Conservation (phyloP, 768 basidiomycete genomes). For the Russula compacta region DNA sequence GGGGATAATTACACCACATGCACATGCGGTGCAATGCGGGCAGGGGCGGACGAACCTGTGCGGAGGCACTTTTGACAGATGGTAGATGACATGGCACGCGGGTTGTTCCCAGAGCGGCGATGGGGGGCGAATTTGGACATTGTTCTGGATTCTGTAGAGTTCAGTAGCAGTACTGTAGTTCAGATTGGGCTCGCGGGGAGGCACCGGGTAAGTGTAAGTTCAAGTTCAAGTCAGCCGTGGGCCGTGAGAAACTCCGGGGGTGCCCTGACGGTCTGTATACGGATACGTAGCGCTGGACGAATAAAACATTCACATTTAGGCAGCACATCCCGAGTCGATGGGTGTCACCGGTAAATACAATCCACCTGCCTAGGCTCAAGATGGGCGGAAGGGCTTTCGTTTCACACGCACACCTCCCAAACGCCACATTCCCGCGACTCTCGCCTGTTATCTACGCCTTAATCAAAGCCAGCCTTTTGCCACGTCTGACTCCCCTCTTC, state of each 20-base stretch:
- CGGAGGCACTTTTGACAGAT: conserved; percentile 78
- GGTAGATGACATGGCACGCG: conserved; percentile 56
- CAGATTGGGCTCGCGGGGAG: too few relatives aligned
- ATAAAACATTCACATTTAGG: too few relatives aligned
- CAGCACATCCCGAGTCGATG: neutral
- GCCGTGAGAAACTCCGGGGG: too few relatives aligned
- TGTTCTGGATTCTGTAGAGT: neutral
- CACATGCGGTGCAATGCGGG: too few relatives aligned
- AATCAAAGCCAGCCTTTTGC: conserved; percentile 38
- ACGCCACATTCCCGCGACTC: conserved; percentile 50
- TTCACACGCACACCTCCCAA: conserved; percentile 30
- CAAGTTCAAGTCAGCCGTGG: too few relatives aligned
- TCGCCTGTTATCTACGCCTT: conserved; percentile 43
- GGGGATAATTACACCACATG: too few relatives aligned
- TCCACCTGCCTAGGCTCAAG: neutral
- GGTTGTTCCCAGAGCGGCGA: conserved; percentile 47
- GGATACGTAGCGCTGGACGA: too few relatives aligned
- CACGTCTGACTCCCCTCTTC: conserved; percentile 40
- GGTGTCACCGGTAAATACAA: neutral
- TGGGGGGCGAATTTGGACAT: conserved; percentile 85
- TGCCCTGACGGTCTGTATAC: too few relatives aligned
- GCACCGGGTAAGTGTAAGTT: neutral
- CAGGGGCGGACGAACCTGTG: conserved; percentile 37
- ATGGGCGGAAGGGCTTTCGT: conserved; percentile 73
- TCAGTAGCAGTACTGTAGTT: too few relatives aligned